Evolutionary conservation across 1,284 basidiomycete species (phyloP), one percentile per base, ranked within the genome.

Genomic region (Calocybe gambosa): DNA sequence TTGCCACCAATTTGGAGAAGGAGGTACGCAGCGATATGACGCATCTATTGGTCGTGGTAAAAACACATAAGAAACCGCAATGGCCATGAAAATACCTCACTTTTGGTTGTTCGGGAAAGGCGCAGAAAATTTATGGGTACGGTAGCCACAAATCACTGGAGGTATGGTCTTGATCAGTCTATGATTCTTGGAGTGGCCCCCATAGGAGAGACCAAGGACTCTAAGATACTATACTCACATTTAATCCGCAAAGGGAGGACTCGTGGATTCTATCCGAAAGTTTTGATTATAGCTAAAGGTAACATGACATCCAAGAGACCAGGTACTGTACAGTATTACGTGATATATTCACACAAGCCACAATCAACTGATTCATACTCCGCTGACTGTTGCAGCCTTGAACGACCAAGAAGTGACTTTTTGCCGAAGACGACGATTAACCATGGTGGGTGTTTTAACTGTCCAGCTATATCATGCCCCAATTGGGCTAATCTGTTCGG

Each of bases 1-100:
- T 98, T 97, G 55, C 96, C 96, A 60, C 93, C 96, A 67, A 85
- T 81, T 71, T 90, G 87, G 73, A 98, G 92, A 69, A 99, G 91
- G 58, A 99, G 83, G 80, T 97, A 99, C 59, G 92, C 93, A 75
- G 94, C 95, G 74, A 99, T 78, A 74, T 95, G 79, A 78, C 92
- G 91, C 93, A 96, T 95, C 88, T 92, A 21, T 15, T 16, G 37
- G 21, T 4, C 7, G 12, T 25, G 37, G 10, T 26, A 36, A 23
- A 13, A 20, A 43, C 28, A 38, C 35, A 2, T 13, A 12, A 9
- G 5, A 35, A 2, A 5, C 37, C 7, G 7, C 38, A 13, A 21
- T 18, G 20, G 26, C 16, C n/a, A 29, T 15, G 15, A 8, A 20
- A 34, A 16, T 3, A 34, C 62, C 67, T 46, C 53, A 77, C 76